Evolutionary conservation across 805 yeast species (phyloP), one percentile per base, ranked within the genome.

Genomic region (Ogataea sp.): DNA sequence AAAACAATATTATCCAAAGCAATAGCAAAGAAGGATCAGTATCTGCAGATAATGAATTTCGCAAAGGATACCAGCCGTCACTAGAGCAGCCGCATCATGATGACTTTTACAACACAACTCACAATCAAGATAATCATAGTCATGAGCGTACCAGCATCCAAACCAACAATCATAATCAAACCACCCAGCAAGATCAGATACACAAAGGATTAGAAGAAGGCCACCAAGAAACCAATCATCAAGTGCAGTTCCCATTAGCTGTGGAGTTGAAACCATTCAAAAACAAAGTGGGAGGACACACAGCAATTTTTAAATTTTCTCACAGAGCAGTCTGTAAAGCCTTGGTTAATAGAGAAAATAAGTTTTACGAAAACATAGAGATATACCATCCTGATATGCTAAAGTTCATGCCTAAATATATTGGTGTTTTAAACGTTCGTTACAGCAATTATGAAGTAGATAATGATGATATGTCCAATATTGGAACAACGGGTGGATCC

Each of bases 261-360:
- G 96, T 89, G 1, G 97, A 90, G 56, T 63, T 90, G 42, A 76
- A 85, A 39, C 97, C 97, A 2, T 90, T 89, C 62, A 80, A 81
- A 40, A 88, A 93, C 56, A 88, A 85, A 55, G 97, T 93, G 18
- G 99, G 99, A 7, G 99, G 99, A 0, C 99, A 93, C 57, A 90
- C 97, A 0, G 97, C 97, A 1, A 88, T 93, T 27, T 93, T 90
- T 64, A 75, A 90, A 47, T 93, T 93, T 56, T 83, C 95, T 4
- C 84, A 80, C 49, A 70, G 85, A 42, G 97, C 97, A 0, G 96
- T 93, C 15, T 93, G 97, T 60, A 93, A 93, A 59, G 93, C 93
- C 1, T 67, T 94, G 43, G 86, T 88, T 43, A 87, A 85, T 51
- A 71, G 96, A 41, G 99, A 93, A 55, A 86, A 93, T 61, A 63